Conservation (phyloP, 257 asterid genomes). For the Anisodus tanguticus region DNA sequence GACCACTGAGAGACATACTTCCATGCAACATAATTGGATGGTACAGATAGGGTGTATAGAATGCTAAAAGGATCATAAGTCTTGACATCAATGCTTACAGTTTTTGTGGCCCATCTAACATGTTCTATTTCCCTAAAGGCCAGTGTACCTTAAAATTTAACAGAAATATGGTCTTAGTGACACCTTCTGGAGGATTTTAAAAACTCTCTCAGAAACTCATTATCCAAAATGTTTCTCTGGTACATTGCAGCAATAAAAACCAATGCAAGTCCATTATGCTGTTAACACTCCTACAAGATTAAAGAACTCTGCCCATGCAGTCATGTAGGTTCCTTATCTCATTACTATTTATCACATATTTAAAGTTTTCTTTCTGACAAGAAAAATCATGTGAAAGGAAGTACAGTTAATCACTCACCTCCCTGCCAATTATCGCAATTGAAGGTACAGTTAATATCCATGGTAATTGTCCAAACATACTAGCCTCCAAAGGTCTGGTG, state of each 20-base stretch:
- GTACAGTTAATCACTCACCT: constrained; percentile 52
- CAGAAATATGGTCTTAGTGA: not conserved
- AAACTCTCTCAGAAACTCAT: constrained; percentile 15
- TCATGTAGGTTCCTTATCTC: constrained; percentile 12
- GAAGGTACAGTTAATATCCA: constrained; percentile 92
- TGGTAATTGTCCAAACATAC: constrained; percentile 70
- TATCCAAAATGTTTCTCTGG: not conserved
- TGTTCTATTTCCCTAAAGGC: constrained; percentile 19
- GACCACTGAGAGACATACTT: not conserved
- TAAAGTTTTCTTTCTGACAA: not conserved
- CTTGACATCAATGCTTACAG: not conserved
- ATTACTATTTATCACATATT: not conserved
- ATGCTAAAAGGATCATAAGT: not conserved
- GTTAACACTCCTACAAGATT: not conserved
- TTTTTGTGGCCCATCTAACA: not conserved
- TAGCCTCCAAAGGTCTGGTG: constrained; percentile 74
- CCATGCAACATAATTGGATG: not conserved
- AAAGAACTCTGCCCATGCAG: not conserved
- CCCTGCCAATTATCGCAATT: constrained; percentile 92
- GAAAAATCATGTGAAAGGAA: not conserved
- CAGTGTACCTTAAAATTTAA: not conserved
- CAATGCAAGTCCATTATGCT: not conserved
- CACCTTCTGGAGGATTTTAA: not conserved
- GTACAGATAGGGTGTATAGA: not conserved
- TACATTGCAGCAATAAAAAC: not conserved